These are phyloP conservation scores for Nakaseomyces delphensis DNA, from an alignment of 1,139 yeast species.

Conservation along the genomic window DNA sequence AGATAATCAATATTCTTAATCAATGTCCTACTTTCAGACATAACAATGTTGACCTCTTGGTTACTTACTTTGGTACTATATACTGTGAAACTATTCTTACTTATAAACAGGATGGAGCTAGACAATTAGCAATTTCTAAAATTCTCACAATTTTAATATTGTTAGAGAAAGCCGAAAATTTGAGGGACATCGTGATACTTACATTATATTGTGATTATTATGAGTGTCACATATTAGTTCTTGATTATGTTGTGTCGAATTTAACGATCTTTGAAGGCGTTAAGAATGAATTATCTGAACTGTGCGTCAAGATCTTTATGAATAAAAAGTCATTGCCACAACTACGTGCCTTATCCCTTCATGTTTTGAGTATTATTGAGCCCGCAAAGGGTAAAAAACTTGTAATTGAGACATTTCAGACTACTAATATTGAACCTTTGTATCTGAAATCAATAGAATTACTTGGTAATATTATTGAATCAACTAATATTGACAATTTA, in stretches of 20 bases:
- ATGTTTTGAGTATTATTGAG: neutral
- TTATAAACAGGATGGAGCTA: conserved; percentile 35
- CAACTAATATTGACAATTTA: conserved; percentile 9
- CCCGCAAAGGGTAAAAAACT: neutral
- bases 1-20: neutral
- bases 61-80: conserved; percentile 15
- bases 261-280: neutral
- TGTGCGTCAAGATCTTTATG: neutral
- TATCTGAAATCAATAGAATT: neutral
- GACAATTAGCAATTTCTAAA: conserved; percentile 37
- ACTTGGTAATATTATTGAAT: neutral
- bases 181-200: conserved; percentile 28
- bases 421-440: neutral
- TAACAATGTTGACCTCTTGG: neutral
- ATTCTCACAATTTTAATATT: conserved; percentile 30
- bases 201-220: conserved; percentile 37
- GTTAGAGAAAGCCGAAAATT: conserved; percentile 18
- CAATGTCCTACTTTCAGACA: neutral
- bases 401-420: neutral
- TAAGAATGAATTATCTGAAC: neutral
- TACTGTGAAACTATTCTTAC: conserved; percentile 1
- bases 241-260: conserved; percentile 27
- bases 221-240: conserved; percentile 43
- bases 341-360: neutral
- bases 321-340: neutral